phyloP scores from a whole-genome alignment of 2,329 filamentous ascomycete genomes.

The Chrysoporthe austroafricana region DNA sequence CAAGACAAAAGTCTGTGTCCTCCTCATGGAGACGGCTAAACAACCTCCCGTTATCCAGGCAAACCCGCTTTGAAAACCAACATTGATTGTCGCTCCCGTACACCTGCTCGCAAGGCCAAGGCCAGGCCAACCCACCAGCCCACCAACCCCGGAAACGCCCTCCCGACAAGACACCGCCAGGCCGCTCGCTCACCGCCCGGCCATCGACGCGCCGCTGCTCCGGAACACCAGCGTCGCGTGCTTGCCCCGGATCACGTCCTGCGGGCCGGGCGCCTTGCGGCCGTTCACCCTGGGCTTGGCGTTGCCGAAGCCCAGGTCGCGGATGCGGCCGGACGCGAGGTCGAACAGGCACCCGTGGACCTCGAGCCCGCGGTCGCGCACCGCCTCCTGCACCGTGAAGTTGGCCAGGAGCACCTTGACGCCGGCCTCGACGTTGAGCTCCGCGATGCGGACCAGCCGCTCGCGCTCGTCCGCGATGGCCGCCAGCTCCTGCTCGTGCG shows the following conservation, averaged over 20 bases:
- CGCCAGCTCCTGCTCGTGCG: slow-evolving; percentile 59
- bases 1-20: too few species aligned
- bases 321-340: slow-evolving; percentile 51
- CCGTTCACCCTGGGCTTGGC: slow-evolving; percentile 30
- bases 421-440: slow-evolving; percentile 75
- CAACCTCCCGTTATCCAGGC: neutral
- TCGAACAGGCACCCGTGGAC: slow-evolving; percentile 83
- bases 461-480: slow-evolving; percentile 57
- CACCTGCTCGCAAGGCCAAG: too few species aligned
- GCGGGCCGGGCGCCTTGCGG: slow-evolving; percentile 23
- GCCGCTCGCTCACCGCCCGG: slow-evolving; percentile 33
- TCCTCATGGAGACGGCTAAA: too few species aligned
- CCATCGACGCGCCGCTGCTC: slow-evolving; percentile 45
- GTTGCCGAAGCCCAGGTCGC: slow-evolving; percentile 53
- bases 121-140: neutral
- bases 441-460: slow-evolving; percentile 66
- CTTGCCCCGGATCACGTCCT: slow-evolving; percentile 49
- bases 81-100: neutral
- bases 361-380: slow-evolving; percentile 69
- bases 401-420: slow-evolving; percentile 72
- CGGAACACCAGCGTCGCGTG: slow-evolving; percentile 57
- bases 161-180: neutral
- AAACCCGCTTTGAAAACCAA: neutral
- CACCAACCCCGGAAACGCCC: neutral
- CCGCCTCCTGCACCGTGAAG: slow-evolving; percentile 69